These are phyloP conservation scores for Yarrowia sp. DNA, from an alignment of 805 yeast genomes.

Conservation along the genomic window DNA sequence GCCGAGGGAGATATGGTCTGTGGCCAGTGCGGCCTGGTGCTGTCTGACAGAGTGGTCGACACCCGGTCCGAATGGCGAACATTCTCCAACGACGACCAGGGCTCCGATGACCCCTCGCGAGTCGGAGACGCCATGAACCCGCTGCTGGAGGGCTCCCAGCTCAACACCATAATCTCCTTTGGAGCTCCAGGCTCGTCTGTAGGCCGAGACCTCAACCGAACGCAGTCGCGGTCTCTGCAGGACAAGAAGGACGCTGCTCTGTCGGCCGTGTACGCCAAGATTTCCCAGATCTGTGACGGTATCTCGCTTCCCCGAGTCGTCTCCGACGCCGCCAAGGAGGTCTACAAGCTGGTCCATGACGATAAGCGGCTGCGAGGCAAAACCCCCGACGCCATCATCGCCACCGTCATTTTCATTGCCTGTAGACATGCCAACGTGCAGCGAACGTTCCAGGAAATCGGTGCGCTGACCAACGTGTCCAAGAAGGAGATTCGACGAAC, in stretches of 20 bases:
- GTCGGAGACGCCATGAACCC: slow-evolving; percentile 98
- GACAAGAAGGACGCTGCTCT: slow-evolving; percentile 86
- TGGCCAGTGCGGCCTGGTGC: slow-evolving; percentile 91
- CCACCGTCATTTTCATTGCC: slow-evolving; percentile 91
- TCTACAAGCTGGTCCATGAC: slow-evolving; percentile 85
- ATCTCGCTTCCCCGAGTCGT: slow-evolving; percentile 91
- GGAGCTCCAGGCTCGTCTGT: slow-evolving; percentile 79
- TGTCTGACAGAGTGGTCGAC: slow-evolving; percentile 88
- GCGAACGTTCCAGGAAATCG: slow-evolving; percentile 91
- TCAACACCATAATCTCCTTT: slow-evolving; percentile 86
- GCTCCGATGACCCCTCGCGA: slow-evolving; percentile 98
- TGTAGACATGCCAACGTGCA: slow-evolving; percentile 93
- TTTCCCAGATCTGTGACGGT: slow-evolving; percentile 95
- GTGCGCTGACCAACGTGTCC: slow-evolving; percentile 92
- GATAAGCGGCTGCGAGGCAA: slow-evolving; percentile 84
- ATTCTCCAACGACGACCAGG: slow-evolving; percentile 94
- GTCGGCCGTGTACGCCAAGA: slow-evolving; percentile 83
- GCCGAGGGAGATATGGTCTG: slow-evolving; percentile 99
- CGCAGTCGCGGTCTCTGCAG: slow-evolving; percentile 79
- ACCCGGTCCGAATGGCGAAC: slow-evolving; percentile 99
- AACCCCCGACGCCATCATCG: slow-evolving; percentile 91
- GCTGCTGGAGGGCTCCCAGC: slow-evolving; percentile 81
- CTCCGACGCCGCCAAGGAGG: slow-evolving; percentile 96
- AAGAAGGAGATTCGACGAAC: slow-evolving; percentile 92
- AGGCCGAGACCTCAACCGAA: slow-evolving; percentile 86